Conservation (phyloP, 345 rosid species). For the Corchorus capsularis region DNA sequence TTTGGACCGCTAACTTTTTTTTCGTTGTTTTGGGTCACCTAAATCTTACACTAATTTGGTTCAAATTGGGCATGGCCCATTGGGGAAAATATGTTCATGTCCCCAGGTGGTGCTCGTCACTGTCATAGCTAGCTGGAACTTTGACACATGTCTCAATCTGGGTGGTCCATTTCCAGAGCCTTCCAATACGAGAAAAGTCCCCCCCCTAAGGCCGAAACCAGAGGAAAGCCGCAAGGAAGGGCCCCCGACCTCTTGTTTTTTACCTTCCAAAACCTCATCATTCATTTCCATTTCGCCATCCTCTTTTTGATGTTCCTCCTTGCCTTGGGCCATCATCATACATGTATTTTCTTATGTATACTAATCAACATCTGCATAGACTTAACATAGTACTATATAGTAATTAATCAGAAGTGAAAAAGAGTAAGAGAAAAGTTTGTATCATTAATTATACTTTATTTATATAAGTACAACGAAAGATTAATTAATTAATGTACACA, state of each 20-base stretch:
- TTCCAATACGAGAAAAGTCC: slow-evolving; percentile 22
- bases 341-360: background rate
- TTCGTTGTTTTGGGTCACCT: background rate
- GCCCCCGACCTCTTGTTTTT: background rate
- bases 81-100: no score
- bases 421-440: no score
- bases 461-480: no score
- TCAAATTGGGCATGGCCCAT: no score
- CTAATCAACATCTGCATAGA: no score
- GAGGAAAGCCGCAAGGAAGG: background rate
- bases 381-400: no score
- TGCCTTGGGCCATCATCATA: background rate
- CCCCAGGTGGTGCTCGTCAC: slow-evolving; percentile 17
- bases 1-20: slow-evolving; percentile 12
- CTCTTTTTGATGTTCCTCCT: background rate
- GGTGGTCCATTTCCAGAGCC: slow-evolving; percentile 35
- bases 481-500: no score
- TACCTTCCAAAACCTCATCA: background rate
- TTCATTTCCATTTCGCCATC: background rate
- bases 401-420: no score
- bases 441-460: no score
- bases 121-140: slow-evolving; percentile 30
- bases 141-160: slow-evolving; percentile 27
- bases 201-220: background rate
- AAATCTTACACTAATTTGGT: background rate